These are phyloP conservation scores for Yarrowia divulgata DNA, from an alignment of 805 yeast species.

Conservation along the genomic window DNA sequence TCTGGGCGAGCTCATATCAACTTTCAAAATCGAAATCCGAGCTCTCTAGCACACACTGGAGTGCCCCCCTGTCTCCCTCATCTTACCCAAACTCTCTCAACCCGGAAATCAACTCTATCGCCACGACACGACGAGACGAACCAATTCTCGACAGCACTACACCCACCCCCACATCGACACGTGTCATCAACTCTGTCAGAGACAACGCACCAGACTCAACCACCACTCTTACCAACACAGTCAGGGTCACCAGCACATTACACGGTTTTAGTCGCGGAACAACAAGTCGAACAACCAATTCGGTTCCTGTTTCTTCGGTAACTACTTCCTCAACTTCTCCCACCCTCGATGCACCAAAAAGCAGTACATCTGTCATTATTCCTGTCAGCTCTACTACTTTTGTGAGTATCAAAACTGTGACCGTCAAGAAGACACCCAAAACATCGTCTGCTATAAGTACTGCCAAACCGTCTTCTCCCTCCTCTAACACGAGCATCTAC, in stretches of 20 bases:
- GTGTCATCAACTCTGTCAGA: not conserved
- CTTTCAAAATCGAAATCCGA: not conserved
- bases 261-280: no score
- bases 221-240: not conserved
- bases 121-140: not conserved
- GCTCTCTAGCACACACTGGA: not conserved
- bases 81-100: not conserved
- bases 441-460: not conserved
- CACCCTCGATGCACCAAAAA: not conserved
- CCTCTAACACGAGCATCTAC: conserved; percentile 7
- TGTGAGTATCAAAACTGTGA: not conserved
- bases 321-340: not conserved
- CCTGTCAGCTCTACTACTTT: conserved; percentile 12
- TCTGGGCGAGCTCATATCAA: not conserved
- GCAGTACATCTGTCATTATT: not conserved
- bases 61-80: not conserved
- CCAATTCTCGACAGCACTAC: not conserved
- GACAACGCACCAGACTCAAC: not conserved
- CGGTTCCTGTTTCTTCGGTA: not conserved
- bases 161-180: not conserved
- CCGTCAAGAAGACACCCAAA: no score
- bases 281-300: no score
- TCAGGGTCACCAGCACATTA: not conserved
- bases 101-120: not conserved
- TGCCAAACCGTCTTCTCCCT: not conserved